Evolutionary conservation across 73 alveolate species (phyloP).

Genomic region (Tetrahymena malaccensis): DNA sequence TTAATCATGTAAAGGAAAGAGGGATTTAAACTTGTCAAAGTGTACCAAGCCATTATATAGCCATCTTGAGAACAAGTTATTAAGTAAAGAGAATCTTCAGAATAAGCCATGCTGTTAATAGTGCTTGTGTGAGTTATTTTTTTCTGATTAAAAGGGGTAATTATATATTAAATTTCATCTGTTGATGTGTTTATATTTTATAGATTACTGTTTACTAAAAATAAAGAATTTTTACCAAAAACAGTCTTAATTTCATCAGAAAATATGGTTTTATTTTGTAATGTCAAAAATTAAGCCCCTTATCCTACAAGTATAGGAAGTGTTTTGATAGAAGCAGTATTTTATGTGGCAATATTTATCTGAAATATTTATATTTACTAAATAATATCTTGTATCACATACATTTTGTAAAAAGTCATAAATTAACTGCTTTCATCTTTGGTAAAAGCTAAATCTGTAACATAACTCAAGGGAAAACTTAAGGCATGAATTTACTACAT

Average conservation of each 20-base stretch:
- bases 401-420: not conserved
- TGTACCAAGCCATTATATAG: not conserved
- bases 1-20: not conserved
- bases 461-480: not conserved
- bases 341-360: not conserved
- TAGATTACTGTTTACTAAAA: not conserved
- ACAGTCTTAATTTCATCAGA: not conserved
- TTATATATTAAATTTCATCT: not conserved
- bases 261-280: too few species aligned
- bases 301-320: not conserved
- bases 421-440: not conserved
- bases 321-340: not conserved
- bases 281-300: not conserved
- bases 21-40: not conserved
- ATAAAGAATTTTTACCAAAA: not conserved
- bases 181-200: too few species aligned
- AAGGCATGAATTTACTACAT: not conserved
- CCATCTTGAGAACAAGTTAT: not conserved
- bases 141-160: not conserved
- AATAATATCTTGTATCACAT: not conserved
- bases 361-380: too few species aligned
- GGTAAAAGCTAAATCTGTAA: not conserved
- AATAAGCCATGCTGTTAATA: too few species aligned
- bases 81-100: not conserved
- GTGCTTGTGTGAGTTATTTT: not conserved